Evolutionary conservation across 2,329 filamentous ascomycete genomes (phyloP).

Genomic region (Whalleya microplaca): DNA sequence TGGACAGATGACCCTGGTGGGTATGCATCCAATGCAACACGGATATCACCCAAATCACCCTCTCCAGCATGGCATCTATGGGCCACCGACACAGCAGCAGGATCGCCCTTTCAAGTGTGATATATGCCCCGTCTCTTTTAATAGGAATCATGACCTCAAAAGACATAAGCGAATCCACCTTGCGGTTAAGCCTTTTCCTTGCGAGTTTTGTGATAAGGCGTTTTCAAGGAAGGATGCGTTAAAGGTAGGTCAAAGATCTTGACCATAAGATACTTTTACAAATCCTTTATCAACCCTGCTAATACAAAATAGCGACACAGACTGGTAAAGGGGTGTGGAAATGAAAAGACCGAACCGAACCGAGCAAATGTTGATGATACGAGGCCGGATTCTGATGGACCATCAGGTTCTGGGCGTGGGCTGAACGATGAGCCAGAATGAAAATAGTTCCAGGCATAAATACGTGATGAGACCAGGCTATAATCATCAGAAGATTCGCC

Average conservation of each 20-base stretch:
- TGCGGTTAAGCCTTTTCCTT: slow-evolving; percentile 94
- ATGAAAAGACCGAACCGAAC: slow-evolving; percentile 35
- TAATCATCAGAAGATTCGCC: neutral
- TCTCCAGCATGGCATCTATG: slow-evolving; percentile 61
- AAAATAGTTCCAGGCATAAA: neutral
- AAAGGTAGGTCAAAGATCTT: slow-evolving; percentile 74
- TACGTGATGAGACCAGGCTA: neutral
- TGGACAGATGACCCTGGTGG: slow-evolving; percentile 72
- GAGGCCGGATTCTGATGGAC: slow-evolving; percentile 25
- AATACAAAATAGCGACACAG: slow-evolving; percentile 56
- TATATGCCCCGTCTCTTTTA: slow-evolving; percentile 90
- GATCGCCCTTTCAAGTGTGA: slow-evolving; percentile 96
- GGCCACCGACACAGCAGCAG: slow-evolving; percentile 56
- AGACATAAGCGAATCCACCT: slow-evolving; percentile 94
- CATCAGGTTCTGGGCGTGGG: slow-evolving; percentile 3
- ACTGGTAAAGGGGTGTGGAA: slow-evolving; percentile 67
- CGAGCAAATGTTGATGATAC: slow-evolving; percentile 26
- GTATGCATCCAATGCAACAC: slow-evolving; percentile 56
- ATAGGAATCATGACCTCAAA: slow-evolving; percentile 94
- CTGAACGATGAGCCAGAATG: slow-evolving; percentile 27
- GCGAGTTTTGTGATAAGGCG: slow-evolving; percentile 89
- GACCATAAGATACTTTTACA: too few relatives aligned
- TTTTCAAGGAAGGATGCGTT: slow-evolving; percentile 96
- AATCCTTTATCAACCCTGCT: slow-evolving; percentile 11
- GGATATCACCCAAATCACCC: slow-evolving; percentile 55